Evolutionary conservation across 2,329 filamentous ascomycete genomes (phyloP).

Genomic region (Fusarium sp.): DNA sequence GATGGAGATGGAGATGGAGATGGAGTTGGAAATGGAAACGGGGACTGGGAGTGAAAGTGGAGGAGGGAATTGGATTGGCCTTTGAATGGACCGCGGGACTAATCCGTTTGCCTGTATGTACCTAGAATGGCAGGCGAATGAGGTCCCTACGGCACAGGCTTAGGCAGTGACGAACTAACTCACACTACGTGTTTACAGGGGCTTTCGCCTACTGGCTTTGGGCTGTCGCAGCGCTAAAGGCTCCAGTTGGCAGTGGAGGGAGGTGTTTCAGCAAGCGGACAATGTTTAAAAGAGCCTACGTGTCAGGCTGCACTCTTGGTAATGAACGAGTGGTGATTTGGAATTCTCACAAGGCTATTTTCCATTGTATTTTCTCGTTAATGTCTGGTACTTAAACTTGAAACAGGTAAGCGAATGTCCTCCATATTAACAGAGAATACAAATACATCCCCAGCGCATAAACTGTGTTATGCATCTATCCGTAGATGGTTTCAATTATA

Average conservation of each 20-base stretch:
- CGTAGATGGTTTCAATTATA: conserved; percentile 12
- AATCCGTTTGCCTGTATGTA: neutral
- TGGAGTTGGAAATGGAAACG: conserved; percentile 12
- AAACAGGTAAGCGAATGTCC: neutral
- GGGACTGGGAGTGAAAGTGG: conserved; percentile 6
- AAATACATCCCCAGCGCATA: neutral
- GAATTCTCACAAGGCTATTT: neutral
- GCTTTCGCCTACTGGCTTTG: conserved; percentile 16
- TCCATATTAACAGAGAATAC: neutral
- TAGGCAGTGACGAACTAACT: neutral
- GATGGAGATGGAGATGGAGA: conserved; percentile 28
- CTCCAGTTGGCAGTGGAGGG: neutral
- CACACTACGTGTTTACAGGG: conserved; percentile 16
- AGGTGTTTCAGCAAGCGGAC: conserved; percentile 8
- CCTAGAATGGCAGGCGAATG: conserved; percentile 17
- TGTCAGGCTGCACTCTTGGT: conserved; percentile 7
- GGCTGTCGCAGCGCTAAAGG: conserved; percentile 14
- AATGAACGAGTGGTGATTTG: neutral
- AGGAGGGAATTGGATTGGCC: conserved; percentile 4
- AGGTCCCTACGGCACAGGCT: conserved; percentile 5
- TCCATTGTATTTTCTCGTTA: neutral
- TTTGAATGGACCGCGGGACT: conserved; percentile 21
- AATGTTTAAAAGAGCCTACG: conserved; percentile 5
- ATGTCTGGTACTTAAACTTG: neutral
- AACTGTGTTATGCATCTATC: neutral